Evolutionary conservation across 306 rosid genomes (phyloP).

Genomic region (Quercus mongolica): DNA sequence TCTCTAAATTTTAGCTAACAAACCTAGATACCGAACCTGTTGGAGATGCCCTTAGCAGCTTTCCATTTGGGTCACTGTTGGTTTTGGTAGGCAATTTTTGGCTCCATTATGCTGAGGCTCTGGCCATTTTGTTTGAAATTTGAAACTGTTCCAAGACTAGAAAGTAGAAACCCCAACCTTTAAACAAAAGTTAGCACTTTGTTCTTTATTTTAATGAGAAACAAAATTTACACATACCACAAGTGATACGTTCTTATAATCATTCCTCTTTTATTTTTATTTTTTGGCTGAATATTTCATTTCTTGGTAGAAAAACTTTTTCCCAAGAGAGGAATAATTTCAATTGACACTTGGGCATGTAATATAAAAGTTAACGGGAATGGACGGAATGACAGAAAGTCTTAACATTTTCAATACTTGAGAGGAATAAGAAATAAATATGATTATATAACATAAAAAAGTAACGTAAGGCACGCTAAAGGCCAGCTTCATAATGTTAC

Average conservation of each 20-base stretch:
- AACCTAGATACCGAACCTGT: no score
- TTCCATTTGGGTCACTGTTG: neutral
- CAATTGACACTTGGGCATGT: neutral
- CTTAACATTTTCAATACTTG: no score
- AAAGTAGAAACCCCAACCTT: neutral
- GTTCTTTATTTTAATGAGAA: no score
- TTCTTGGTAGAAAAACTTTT: no score
- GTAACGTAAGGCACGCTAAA: slow-evolving; percentile 14
- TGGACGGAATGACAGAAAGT: no score
- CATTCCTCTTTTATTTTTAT: no score
- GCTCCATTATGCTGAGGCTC: slow-evolving; percentile 12
- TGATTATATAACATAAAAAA: neutral
- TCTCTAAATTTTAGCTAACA: no score
- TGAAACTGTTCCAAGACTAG: neutral
- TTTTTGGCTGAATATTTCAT: no score
- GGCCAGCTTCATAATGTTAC: slow-evolving; percentile 7
- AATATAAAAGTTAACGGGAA: no score
- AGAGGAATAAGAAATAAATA: no score
- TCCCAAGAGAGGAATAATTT: neutral
- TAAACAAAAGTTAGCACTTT: neutral
- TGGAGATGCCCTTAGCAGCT: neutral
- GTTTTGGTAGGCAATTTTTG: slow-evolving; percentile 14
- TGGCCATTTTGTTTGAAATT: neutral
- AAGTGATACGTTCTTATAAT: no score
- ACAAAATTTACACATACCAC: no score